phyloP scores from a whole-genome alignment of 371 early-diverging fungal genomes.

The Mucor circinelloides region DNA sequence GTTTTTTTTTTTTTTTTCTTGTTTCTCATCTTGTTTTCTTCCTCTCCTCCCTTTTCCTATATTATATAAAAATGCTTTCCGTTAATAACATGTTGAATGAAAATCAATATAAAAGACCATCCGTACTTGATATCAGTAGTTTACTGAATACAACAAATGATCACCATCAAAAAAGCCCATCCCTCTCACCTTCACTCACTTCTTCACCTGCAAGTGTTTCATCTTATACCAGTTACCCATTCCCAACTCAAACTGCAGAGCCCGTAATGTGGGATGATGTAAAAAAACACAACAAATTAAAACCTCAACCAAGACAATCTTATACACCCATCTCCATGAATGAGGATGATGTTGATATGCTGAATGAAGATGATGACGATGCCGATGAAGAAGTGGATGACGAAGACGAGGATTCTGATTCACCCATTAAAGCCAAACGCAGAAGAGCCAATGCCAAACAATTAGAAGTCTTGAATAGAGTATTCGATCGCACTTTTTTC shows the following conservation, averaged over 20 bases:
- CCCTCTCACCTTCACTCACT: conserved; percentile 39
- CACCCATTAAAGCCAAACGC: conserved; percentile 49
- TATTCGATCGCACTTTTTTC: conserved; percentile 63
- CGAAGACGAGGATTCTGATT: conserved; percentile 25
- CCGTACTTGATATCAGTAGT: conserved; percentile 42
- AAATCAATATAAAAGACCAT: conserved; percentile 31
- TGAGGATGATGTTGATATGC: conserved; percentile 8
- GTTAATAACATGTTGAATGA: conserved; percentile 27
- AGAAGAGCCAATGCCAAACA: conserved; percentile 57
- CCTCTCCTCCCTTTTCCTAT: conserved; percentile 10
- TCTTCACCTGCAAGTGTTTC: conserved; percentile 35
- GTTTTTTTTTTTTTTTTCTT: background rate
- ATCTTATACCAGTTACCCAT: conserved; percentile 33
- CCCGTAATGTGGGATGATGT: conserved; percentile 15
- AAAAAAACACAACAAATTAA: conserved; percentile 2
- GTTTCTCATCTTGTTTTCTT: conserved; percentile 8
- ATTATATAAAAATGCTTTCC: conserved; percentile 22
- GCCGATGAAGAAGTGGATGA: conserved; percentile 14
- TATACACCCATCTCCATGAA: conserved; percentile 15
- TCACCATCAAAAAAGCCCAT: conserved; percentile 23
- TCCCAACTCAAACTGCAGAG: conserved; percentile 4
- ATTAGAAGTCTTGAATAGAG: conserved; percentile 56
- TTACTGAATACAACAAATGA: conserved; percentile 17
- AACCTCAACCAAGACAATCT: background rate
- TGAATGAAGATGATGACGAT: background rate